Conservation (phyloP, 2,329 filamentous ascomycete genomes). For the Nothopassalora personata region DNA sequence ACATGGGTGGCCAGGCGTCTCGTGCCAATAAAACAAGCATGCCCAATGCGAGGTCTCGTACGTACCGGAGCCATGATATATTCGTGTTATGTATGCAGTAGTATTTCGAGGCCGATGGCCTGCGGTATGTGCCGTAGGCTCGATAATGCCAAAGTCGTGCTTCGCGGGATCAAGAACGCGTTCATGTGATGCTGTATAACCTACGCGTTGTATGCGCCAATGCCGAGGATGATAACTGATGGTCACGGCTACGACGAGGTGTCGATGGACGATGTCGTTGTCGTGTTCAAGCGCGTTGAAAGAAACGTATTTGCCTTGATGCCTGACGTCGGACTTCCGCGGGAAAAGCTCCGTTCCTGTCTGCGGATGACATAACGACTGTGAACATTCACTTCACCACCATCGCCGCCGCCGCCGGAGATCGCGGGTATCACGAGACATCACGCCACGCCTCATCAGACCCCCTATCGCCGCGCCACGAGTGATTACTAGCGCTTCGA, state of each 20-base stretch:
- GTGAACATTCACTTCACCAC: background rate
- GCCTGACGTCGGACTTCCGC: conserved; percentile 9
- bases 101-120: background rate
- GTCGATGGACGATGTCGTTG: background rate
- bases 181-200: background rate
- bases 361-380: background rate
- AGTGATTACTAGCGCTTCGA: background rate
- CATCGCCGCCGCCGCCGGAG: background rate
- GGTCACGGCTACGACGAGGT: background rate
- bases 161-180: background rate
- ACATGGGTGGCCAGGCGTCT: background rate
- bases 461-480: background rate
- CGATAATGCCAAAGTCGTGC: background rate
- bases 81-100: background rate
- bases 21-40: background rate
- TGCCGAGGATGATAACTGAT: background rate
- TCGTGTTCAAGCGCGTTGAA: background rate
- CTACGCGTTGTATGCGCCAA: background rate
- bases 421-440: background rate
- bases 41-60: background rate
- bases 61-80: conserved; percentile 11
- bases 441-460: conserved; percentile 5
- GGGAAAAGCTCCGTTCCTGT: background rate
- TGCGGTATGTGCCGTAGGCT: background rate
- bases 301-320: background rate